Evolutionary conservation across 371 early-diverging fungal genomes (phyloP).

Genomic region (Funneliformis caledonium): DNA sequence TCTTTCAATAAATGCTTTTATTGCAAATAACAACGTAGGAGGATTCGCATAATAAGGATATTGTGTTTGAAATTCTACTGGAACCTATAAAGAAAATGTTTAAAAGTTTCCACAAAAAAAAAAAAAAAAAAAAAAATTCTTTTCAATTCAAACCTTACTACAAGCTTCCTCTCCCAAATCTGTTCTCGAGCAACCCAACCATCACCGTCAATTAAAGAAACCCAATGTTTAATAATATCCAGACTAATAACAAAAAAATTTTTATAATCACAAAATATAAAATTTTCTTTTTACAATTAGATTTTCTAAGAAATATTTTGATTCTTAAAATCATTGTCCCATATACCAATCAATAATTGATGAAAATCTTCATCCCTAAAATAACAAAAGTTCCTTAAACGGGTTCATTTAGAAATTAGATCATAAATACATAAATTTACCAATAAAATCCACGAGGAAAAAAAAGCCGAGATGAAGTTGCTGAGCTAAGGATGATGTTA

Average conservation of each 20-base stretch:
- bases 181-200: conserved; percentile 97
- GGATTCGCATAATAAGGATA: conserved; percentile 94
- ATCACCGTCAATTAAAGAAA: conserved; percentile 73
- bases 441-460: conserved; percentile 97
- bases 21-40: conserved; percentile 82
- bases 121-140: neutral
- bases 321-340: conserved; percentile 88
- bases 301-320: neutral
- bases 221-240: conserved; percentile 85
- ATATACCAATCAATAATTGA: conserved; percentile 81
- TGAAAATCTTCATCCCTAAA: conserved; percentile 95
- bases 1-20: conserved; percentile 64
- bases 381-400: no score
- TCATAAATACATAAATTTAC: conserved; percentile 46
- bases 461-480: conserved; percentile 90
- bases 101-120: neutral
- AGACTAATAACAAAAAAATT: conserved; percentile 50
- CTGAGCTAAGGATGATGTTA: conserved; percentile 69
- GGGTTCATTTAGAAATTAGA: no score
- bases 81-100: conserved; percentile 63
- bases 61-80: conserved; percentile 90
- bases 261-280: no score
- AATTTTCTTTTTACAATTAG: no score
- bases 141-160: conserved; percentile 74
- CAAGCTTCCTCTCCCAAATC: conserved; percentile 94